Conservation (phyloP, 345 rosid genomes). For the Pistacia atlantica region DNA sequence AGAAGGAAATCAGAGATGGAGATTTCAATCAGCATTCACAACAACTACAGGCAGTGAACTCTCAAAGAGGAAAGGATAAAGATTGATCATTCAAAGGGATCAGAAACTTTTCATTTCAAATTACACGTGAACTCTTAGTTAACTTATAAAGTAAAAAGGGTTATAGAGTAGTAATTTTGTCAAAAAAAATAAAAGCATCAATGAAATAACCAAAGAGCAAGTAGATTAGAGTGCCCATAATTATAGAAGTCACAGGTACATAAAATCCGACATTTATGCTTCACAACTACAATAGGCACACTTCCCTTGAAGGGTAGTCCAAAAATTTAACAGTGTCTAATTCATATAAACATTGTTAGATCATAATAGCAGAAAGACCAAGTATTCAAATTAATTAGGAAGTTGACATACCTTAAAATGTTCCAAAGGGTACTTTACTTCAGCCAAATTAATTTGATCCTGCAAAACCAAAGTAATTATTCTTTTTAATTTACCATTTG, state of each 20-base stretch:
- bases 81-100: background rate
- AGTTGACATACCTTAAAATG: slow-evolving; percentile 72
- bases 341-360: background rate
- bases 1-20: background rate
- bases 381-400: background rate
- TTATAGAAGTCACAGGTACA: background rate
- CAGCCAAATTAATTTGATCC: slow-evolving; percentile 94
- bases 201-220: background rate
- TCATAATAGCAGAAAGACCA: background rate
- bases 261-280: background rate
- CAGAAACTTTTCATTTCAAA: no score
- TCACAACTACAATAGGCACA: background rate
- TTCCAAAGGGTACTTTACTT: slow-evolving; percentile 81
- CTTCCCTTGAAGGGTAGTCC: background rate
- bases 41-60: background rate
- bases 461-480: slow-evolving; percentile 33
- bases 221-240: background rate
- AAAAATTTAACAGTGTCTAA: background rate
- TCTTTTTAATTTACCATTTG: no score
- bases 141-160: no score
- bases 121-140: no score
- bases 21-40: background rate
- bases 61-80: background rate
- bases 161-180: background rate
- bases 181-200: background rate